Base-by-base conservation (phyloP, 768 basidiomycete species). In the Calocybe cyanea region DNA sequence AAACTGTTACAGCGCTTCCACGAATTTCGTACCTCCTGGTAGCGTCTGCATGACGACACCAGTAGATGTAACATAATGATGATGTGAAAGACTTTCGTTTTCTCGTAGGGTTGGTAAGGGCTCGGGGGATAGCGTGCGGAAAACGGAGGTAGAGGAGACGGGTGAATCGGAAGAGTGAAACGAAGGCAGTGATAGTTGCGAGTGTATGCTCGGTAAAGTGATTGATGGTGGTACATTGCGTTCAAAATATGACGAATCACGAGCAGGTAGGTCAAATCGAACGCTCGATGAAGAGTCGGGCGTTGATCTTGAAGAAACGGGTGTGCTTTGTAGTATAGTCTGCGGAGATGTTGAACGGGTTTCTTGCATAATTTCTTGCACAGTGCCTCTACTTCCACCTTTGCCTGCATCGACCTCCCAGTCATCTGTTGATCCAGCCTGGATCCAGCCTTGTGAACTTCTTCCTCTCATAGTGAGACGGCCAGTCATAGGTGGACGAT, bases 391-490 rank as follows among this genome's bases (percentile, higher is more conserved):
- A 2, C 21, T 21, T 17, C 24, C 46, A 34, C 32, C 39, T 10
- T 59, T 59, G 11, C 13, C 43, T 11, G 48, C 39, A 25, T 63
- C 65, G 35, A 54, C 49, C 28, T 70, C 72, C 72, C 74, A 80
- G 48, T 74, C 75, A 45, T 77, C 77, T 30, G 65, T 63, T 30
- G 68, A 74, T 30, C 69, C 66, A 32, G 78, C 71, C 49, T 70
- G 70, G 18, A 78, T 63, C 80, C 80, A 81, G 21, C 78, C 77
- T 37, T 65, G 63, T 38, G 57, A 60, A 49, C 57, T 53, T 46
- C 56, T 47, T 10, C 56, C 56, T 33, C 58, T 60, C 52, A 49
- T 41, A 35, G 47, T 47, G 17, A 35, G 48, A 19, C 50, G 49
- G 25, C 46, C 38, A 3, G 34, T 17, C 25, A 36, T 42, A 43